Evolutionary conservation across 768 basidiomycete species (phyloP).

Genomic region (Russula sp.): DNA sequence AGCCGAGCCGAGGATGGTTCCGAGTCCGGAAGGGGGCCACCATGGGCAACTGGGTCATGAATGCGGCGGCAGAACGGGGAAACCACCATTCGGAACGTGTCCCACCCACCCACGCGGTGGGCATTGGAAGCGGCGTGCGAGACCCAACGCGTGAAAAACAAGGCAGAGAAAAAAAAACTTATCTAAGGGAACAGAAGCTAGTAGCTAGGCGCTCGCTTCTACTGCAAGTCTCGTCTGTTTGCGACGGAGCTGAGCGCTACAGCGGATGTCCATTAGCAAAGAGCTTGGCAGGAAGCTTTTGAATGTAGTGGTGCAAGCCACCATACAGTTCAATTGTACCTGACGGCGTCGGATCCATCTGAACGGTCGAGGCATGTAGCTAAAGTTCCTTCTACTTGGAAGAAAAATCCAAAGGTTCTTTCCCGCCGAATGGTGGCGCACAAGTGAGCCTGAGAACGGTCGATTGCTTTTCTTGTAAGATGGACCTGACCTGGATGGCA

Average conservation of each 20-base stretch:
- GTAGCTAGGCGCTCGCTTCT: too few species aligned
- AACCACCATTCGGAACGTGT: background rate
- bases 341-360: background rate
- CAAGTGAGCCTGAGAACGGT: background rate
- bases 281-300: background rate
- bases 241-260: too few species aligned
- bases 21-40: background rate
- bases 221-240: too few species aligned
- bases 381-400: background rate
- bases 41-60: background rate
- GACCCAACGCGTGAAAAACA: too few species aligned
- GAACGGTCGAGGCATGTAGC: background rate
- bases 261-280: too few species aligned
- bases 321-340: background rate
- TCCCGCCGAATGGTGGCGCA: background rate
- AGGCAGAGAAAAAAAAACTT: too few species aligned
- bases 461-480: constrained; percentile 1
- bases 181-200: too few species aligned
- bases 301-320: background rate
- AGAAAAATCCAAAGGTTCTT: background rate
- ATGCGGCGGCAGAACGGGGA: background rate
- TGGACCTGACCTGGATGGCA: background rate
- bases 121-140: background rate
- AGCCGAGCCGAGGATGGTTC: background rate
- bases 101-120: background rate